phyloP scores from a whole-genome alignment of 2,329 filamentous ascomycete genomes.

The Sphaerulina musiva region DNA sequence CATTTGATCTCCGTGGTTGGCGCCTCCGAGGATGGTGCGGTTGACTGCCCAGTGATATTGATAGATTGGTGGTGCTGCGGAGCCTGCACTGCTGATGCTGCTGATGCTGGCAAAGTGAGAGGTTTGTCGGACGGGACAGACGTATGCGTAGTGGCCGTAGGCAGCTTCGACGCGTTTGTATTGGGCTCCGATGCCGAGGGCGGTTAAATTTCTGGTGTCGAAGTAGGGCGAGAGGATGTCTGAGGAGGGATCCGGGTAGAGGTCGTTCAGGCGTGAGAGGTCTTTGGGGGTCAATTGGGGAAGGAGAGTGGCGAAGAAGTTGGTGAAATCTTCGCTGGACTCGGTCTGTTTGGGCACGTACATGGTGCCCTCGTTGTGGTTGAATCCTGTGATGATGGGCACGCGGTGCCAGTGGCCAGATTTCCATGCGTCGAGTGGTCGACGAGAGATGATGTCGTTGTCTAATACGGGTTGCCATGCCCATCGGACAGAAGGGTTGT shows the following conservation, averaged over 20 bases:
- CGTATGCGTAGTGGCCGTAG: conserved; percentile 60
- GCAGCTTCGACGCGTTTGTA: conserved; percentile 54
- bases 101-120: conserved; percentile 39
- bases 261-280: conserved; percentile 47
- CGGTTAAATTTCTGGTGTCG: conserved; percentile 27
- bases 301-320: conserved; percentile 57
- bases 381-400: conserved; percentile 63
- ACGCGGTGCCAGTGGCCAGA: conserved; percentile 49
- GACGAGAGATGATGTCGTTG: conserved; percentile 51
- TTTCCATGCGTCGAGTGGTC: conserved; percentile 56
- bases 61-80: conserved; percentile 40
- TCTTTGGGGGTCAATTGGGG: conserved; percentile 51
- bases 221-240: conserved; percentile 39
- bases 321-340: conserved; percentile 48
- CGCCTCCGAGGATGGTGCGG: conserved; percentile 33
- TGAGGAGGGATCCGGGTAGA: conserved; percentile 57
- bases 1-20: conserved; percentile 35
- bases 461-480: conserved; percentile 67
- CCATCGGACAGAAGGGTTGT: conserved; percentile 45
- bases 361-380: conserved; percentile 60
- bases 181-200: conserved; percentile 45
- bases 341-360: conserved; percentile 53
- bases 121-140: conserved; percentile 57
- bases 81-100: no score
- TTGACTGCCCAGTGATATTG: conserved; percentile 56